phyloP scores from a whole-genome alignment of 2,329 filamentous ascomycete species.

The Penicillium freii region DNA sequence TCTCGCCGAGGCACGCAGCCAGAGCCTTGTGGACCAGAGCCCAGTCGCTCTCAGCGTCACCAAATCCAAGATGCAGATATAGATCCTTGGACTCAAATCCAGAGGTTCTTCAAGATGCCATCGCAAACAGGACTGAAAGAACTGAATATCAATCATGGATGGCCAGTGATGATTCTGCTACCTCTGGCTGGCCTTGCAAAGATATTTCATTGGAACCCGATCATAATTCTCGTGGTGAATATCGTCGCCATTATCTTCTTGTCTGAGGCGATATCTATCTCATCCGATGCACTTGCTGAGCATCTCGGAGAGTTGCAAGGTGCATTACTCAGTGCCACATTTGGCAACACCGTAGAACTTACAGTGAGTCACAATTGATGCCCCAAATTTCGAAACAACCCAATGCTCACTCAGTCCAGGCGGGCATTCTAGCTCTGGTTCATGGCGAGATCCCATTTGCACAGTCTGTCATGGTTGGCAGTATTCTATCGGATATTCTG shows the following conservation, averaged over 20 bases:
- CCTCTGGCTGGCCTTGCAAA: conserved; percentile 8
- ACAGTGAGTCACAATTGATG: conserved; percentile 1
- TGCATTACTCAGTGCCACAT: conserved; percentile 12
- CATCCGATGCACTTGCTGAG: conserved; percentile 8
- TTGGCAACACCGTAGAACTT: conserved; percentile 15
- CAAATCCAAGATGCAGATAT: neutral
- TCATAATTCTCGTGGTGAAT: conserved; percentile 11
- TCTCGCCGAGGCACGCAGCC: neutral
- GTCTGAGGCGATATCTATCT: conserved; percentile 10
- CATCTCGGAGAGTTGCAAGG: conserved; percentile 14
- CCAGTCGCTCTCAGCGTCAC: neutral
- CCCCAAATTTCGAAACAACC: neutral
- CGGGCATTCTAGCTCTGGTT: conserved; percentile 78
- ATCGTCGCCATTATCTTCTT: conserved; percentile 11
- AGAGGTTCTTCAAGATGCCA: conserved; percentile 2
- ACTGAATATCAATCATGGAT: neutral
- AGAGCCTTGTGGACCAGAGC: neutral
- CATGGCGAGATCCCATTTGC: conserved; percentile 83
- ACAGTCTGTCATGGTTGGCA: conserved; percentile 86
- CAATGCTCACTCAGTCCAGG: conserved; percentile 29
- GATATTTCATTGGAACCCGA: conserved; percentile 11
- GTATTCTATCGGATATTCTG: conserved; percentile 82
- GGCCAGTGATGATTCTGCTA: conserved; percentile 5
- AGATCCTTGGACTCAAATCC: conserved; percentile 1
- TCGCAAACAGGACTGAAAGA: neutral